Evolutionary conservation across 2,329 filamentous ascomycete genomes (phyloP).

Genomic region (Neofusicoccum laricinum): DNA sequence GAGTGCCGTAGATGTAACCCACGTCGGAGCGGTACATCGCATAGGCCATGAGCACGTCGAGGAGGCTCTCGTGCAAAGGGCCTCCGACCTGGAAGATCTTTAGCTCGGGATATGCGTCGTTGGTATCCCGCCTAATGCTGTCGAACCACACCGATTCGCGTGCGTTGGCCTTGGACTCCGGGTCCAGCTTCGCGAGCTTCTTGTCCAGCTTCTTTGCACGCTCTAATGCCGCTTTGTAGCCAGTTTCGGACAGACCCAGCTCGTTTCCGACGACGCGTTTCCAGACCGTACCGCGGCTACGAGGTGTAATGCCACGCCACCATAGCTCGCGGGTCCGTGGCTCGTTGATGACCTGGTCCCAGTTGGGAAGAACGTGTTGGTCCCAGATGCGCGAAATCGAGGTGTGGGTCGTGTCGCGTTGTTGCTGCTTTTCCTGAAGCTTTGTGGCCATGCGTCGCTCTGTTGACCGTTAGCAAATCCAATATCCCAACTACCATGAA

Average conservation of each 20-base stretch:
- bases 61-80: constrained; percentile 64
- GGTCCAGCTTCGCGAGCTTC: constrained; percentile 47
- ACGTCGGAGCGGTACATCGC: constrained; percentile 80
- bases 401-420: constrained; percentile 50
- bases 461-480: constrained; percentile 19
- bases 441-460: constrained; percentile 51
- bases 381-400: constrained; percentile 65
- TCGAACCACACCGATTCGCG: constrained; percentile 61
- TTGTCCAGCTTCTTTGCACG: constrained; percentile 63
- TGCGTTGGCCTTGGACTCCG: constrained; percentile 45
- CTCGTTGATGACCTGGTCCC: constrained; percentile 67
- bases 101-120: constrained; percentile 67
- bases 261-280: constrained; percentile 70
- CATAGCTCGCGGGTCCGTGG: constrained; percentile 71
- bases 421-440: constrained; percentile 51
- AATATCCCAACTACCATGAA: neutral
- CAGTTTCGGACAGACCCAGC: constrained; percentile 63
- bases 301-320: constrained; percentile 76
- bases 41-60: constrained; percentile 75
- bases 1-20: constrained; percentile 71
- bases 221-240: constrained; percentile 67
- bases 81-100: constrained; percentile 68
- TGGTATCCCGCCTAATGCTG: constrained; percentile 63
- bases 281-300: constrained; percentile 69
- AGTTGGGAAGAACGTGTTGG: constrained; percentile 71